Evolutionary conservation across 2,329 filamentous ascomycete species (phyloP), one percentile per base, ranked within the genome.

Genomic region (Aspergillus costaricaensis): DNA sequence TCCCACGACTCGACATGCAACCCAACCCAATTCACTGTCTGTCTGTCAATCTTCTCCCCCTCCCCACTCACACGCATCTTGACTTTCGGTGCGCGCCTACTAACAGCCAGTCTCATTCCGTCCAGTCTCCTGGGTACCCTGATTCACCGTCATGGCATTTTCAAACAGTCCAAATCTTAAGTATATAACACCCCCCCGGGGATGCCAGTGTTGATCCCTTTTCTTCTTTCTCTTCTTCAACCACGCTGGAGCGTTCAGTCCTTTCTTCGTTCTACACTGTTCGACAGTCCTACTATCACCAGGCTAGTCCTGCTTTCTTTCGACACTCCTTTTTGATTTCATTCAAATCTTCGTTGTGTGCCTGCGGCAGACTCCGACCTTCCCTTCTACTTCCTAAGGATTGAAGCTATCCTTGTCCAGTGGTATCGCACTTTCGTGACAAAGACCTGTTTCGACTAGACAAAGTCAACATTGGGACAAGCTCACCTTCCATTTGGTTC

Each of bases 301-400:
- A 71, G 74, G 74, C 74, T 66, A 75, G 74, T 70, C 66, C 74
- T 73, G 75, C 70, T 71, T 60, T 71, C 66, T 58, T 74, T 63
- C 64, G 64, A 65, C 63, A 64, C 57, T 65, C 63, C 55, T 64
- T 66, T 30, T 59, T 60, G 55, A 43, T 41, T 36, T 14, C 4
- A 14, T 36, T 36, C 9, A 39, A 41, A 51, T 19, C 51, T 53
- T 50, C 58, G 65, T 67, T 64, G 62, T 72, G 65, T 69, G 73
- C 72, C 73, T 74, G 72, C 68, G 72, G 73, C 72, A 69, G 62
- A 68, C 68, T 68, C 62, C 65, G 57, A 67, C 72, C 70, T 64
- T 72, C 74, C 59, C 52, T 59, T 61, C 60, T n/a, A 43, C 39
- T 14, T 36, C 32, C 32, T 2, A 36, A 4, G 32, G 15, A 15